Evolutionary conservation across 129 eudicot species (phyloP).

Genomic region (Calendula officinalis): DNA sequence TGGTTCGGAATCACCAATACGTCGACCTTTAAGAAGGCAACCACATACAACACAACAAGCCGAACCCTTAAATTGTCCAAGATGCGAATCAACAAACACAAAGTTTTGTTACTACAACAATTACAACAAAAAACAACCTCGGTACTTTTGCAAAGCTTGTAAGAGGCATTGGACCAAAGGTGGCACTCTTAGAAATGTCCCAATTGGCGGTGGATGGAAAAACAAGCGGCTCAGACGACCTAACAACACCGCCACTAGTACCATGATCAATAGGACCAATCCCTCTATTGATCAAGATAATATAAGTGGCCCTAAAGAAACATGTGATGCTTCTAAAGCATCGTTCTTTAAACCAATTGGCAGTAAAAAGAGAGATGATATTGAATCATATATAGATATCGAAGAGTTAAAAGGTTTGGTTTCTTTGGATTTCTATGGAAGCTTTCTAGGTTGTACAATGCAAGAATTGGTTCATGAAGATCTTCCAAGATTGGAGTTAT

Average conservation of each 20-base stretch:
- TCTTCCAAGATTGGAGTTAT: slow-evolving; percentile 37
- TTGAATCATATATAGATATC: slow-evolving; percentile 21
- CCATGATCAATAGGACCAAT: neutral
- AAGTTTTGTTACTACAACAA: slow-evolving; percentile 90
- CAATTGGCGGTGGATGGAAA: slow-evolving; percentile 84
- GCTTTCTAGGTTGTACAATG: slow-evolving; percentile 22
- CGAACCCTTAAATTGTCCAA: slow-evolving; percentile 61
- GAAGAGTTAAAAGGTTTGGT: slow-evolving; percentile 34
- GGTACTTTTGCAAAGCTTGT: slow-evolving; percentile 80
- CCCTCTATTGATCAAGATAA: slow-evolving; percentile 13
- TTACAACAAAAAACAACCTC: slow-evolving; percentile 82
- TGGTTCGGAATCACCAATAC: slow-evolving; percentile 27
- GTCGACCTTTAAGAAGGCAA: slow-evolving; percentile 28
- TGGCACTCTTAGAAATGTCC: slow-evolving; percentile 79
- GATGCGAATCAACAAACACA: slow-evolving; percentile 73
- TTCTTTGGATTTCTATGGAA: slow-evolving; percentile 29
- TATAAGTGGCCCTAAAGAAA: slow-evolving; percentile 3
- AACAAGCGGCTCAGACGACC: slow-evolving; percentile 56
- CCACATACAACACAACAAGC: slow-evolving; percentile 23
- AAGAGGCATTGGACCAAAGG: slow-evolving; percentile 92
- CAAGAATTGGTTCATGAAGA: slow-evolving; percentile 15
- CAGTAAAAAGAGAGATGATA: slow-evolving; percentile 9
- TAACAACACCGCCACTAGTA: slow-evolving; percentile 16
- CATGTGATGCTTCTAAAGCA: neutral
- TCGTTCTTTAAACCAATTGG: slow-evolving; percentile 3